A percentile compares a stretch with the other conserved stretches of the same genome.
phyloP scores from a whole-genome alignment of 2,329 filamentous ascomycete species.

The Aspergillus sp. region DNA sequence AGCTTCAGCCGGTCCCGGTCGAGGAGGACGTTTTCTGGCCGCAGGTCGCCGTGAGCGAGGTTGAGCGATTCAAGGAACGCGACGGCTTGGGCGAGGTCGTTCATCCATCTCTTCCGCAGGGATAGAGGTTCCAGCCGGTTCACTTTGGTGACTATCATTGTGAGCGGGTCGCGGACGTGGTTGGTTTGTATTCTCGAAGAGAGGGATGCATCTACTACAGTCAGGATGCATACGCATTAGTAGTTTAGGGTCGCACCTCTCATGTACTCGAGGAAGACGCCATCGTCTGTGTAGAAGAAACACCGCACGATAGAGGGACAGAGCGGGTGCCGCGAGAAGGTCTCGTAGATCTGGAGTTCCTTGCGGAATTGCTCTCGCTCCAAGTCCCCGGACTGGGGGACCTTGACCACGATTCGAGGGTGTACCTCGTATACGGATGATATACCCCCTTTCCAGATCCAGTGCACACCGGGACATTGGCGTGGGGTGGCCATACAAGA shows the following conservation, averaged over 20 bases:
- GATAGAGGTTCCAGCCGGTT: conserved; percentile 24
- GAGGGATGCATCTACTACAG: conserved; percentile 20
- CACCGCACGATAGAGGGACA: conserved; percentile 25
- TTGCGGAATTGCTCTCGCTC: conserved; percentile 25
- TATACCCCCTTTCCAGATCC: conserved; percentile 24
- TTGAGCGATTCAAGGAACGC: conserved; percentile 33
- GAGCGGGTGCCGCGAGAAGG: conserved; percentile 18
- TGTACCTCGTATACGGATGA: conserved; percentile 28
- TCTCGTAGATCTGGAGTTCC: conserved; percentile 24
- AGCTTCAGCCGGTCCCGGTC: conserved; percentile 29
- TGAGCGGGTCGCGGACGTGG: conserved; percentile 20
- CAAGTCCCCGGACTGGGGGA: conserved; percentile 22
- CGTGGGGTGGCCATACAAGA: conserved; percentile 21
- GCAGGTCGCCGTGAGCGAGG: conserved; percentile 32
- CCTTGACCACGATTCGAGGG: conserved; percentile 29
- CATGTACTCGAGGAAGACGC: conserved; percentile 28
- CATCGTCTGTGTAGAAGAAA: conserved; percentile 18
- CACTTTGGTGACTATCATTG: conserved; percentile 22
- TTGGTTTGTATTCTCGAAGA: conserved; percentile 24
- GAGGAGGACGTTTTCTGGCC: conserved; percentile 31
- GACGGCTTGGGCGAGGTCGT: conserved; percentile 29
- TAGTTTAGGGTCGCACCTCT: conserved; percentile 19
- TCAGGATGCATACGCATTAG: conserved; percentile 18
- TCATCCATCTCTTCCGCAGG: conserved; percentile 31
- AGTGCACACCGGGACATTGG: conserved; percentile 21